Evolutionary conservation across 495 filamentous ascomycete genomes (phyloP).

Genomic region (Lophiotrema nucula): DNA sequence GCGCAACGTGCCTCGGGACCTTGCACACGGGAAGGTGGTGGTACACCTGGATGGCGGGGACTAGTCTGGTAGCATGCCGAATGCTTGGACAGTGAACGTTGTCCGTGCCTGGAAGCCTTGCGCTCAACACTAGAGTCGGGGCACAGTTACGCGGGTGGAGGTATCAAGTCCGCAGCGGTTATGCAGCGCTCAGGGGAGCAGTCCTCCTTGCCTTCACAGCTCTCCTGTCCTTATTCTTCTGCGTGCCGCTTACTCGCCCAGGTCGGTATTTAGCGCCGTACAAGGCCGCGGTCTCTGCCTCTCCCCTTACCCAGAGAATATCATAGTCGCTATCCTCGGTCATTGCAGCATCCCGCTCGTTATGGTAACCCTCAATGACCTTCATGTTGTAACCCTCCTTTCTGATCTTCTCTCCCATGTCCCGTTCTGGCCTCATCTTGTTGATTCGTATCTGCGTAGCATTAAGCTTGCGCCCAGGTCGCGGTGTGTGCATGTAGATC

Average conservation of each 20-base stretch:
- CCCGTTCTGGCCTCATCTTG: background rate
- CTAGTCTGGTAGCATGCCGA: too few relatives aligned
- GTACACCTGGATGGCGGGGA: background rate
- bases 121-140: too few relatives aligned
- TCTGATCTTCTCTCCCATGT: conserved; percentile 6
- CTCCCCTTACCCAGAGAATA: conserved; percentile 20
- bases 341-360: conserved; percentile 12
- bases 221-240: conserved; percentile 21
- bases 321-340: conserved; percentile 10
- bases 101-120: too few relatives aligned
- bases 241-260: conserved; percentile 13
- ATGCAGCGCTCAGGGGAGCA: background rate
- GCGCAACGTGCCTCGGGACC: background rate
- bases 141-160: too few relatives aligned
- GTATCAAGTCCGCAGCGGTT: background rate
- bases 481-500: conserved; percentile 10
- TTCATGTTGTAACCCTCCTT: conserved; percentile 19
- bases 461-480: conserved; percentile 5
- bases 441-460: conserved; percentile 13
- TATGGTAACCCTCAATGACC: conserved; percentile 11
- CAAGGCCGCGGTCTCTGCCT: conserved; percentile 5
- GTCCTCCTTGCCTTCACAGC: conserved; percentile 6
- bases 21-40: background rate
- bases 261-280: conserved; percentile 10
- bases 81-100: too few relatives aligned